These are phyloP conservation scores for Hyaloscypha hepaticicola DNA, from an alignment of 495 filamentous ascomycete genomes.

Conservation along the genomic window DNA sequence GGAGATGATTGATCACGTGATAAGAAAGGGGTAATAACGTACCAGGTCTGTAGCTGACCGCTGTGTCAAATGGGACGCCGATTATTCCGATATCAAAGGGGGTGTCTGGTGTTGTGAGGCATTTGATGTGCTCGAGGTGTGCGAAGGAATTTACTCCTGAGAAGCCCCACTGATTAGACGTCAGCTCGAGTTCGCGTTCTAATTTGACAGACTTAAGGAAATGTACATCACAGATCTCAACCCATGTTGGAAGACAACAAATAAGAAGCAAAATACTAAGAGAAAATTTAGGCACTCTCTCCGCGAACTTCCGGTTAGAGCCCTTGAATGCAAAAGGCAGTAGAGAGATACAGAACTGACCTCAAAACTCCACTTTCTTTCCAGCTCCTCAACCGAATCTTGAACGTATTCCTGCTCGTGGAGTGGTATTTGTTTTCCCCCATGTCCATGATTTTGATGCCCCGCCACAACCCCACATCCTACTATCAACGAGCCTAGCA, in stretches of 20 bases:
- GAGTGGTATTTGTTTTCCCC: conserved; percentile 16
- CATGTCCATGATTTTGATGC: conserved; percentile 1
- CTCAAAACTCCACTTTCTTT: conserved; percentile 55
- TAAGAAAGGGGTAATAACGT: conserved; percentile 27
- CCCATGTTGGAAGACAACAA: no score
- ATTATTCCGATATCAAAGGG: conserved; percentile 76
- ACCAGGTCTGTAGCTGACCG: conserved; percentile 77
- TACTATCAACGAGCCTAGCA: background rate
- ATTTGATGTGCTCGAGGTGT: conserved; percentile 72
- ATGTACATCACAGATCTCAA: no score
- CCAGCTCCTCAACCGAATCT: conserved; percentile 46
- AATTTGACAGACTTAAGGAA: no score
- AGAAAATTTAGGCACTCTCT: no score
- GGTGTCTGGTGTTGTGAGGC: conserved; percentile 64
- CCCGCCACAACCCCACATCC: background rate
- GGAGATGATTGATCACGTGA: conserved; percentile 28
- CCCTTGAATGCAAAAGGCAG: no score
- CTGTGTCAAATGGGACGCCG: conserved; percentile 83
- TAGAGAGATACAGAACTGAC: conserved; percentile 33
- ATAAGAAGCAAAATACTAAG: no score
- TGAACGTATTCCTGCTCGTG: conserved; percentile 37
- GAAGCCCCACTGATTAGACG: conserved; percentile 61
- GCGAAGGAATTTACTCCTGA: conserved; percentile 79
- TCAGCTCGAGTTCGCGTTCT: no score
- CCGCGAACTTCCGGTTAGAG: no score